phyloP scores from a whole-genome alignment of 75 land plant species.

The Pinus taeda region DNA sequence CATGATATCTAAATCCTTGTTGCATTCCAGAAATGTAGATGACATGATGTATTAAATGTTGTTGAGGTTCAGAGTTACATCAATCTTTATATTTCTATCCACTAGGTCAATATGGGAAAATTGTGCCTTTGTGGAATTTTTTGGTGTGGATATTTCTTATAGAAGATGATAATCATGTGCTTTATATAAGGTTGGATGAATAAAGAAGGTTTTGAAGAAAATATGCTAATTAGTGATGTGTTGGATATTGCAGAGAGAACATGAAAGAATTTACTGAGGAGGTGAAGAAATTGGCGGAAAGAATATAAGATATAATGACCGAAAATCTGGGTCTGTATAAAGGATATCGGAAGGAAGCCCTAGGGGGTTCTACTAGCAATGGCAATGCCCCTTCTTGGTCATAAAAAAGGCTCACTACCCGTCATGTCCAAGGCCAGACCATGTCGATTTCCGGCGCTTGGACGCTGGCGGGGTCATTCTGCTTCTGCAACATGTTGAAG shows the following conservation, averaged over 20 bases:
- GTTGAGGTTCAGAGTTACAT: no score
- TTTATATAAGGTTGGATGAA: neutral
- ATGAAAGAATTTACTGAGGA: conserved; percentile 34
- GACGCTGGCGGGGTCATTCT: conserved; percentile 74
- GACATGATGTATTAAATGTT: no score
- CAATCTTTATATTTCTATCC: no score
- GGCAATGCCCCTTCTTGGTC: conserved; percentile 31
- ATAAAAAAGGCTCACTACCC: conserved; percentile 66
- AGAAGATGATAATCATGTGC: no score
- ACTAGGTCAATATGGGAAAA: no score
- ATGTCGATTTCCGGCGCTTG: conserved; percentile 43
- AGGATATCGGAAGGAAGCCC: conserved; percentile 24
- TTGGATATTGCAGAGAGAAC: conserved; percentile 23
- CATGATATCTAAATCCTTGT: no score
- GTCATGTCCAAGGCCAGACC: conserved; percentile 47
- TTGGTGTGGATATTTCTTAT: no score
- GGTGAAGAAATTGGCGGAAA: conserved; percentile 40
- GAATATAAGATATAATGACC: conserved; percentile 32
- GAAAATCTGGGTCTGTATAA: conserved; percentile 58
- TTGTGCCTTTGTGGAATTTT: no score
- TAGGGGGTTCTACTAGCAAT: conserved; percentile 16
- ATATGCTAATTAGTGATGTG: neutral
- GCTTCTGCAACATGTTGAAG: conserved; percentile 56
- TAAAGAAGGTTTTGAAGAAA: neutral
- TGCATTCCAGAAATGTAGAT: no score